Conservation (phyloP, 352 stramenopile species). For the Phytophthora pisi region DNA sequence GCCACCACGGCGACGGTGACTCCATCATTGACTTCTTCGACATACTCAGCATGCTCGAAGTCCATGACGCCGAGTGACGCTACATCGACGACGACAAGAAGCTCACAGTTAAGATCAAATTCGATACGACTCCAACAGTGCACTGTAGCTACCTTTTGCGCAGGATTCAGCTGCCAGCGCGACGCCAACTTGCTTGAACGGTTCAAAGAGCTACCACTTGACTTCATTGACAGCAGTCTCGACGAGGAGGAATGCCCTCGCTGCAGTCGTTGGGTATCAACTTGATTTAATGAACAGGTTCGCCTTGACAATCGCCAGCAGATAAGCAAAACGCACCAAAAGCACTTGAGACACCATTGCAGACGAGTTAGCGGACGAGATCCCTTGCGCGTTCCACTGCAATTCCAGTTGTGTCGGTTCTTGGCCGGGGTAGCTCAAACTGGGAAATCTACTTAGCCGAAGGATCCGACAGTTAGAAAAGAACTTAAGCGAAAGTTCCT, state of each 20-base stretch:
- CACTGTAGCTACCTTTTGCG: conserved; percentile 18
- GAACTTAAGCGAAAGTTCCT: conserved; percentile 7
- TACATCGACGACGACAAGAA: not conserved
- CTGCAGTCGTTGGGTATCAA: conserved; percentile 2
- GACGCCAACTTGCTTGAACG: not conserved
- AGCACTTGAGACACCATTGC: conserved; percentile 31
- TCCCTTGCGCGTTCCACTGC: not conserved
- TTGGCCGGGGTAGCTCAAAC: not conserved
- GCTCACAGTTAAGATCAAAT: not conserved
- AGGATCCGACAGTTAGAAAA: conserved; percentile 22
- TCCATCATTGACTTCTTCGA: conserved; percentile 43
- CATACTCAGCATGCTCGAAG: conserved; percentile 33
- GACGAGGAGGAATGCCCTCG: conserved; percentile 15
- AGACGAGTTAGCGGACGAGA: not conserved
- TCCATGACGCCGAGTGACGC: conserved; percentile 39
- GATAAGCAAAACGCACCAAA: conserved; percentile 17
- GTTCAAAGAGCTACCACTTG: not conserved
- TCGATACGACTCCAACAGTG: not conserved
- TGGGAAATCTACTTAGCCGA: conserved; percentile 1
- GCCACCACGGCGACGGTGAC: conserved; percentile 88
- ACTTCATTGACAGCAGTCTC: conserved; percentile 9
- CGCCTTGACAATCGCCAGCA: not conserved
- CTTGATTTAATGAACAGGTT: not conserved
- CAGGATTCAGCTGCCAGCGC: conserved; percentile 13
- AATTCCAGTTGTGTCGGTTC: conserved; percentile 22